Evolutionary conservation across 164 flowering plant genomes (phyloP).

Genomic region (Sextonia rubra): DNA sequence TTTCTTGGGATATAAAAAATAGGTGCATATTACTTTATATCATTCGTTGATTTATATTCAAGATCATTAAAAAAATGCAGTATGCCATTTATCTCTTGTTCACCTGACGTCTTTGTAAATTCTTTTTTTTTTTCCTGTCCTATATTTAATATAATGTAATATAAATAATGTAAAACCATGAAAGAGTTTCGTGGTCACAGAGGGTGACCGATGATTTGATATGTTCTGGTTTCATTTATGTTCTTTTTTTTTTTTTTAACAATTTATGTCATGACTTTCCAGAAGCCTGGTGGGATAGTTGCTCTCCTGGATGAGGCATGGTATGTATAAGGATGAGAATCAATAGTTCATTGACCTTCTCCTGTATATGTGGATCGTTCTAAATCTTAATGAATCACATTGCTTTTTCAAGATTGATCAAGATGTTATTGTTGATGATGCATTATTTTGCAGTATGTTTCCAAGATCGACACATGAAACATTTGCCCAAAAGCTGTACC

Average conservation of each 20-base stretch:
- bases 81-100: too few species aligned
- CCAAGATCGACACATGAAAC: slow-evolving; percentile 99
- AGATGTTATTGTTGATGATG: slow-evolving; percentile 17
- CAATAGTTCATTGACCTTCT: background rate
- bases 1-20: too few species aligned
- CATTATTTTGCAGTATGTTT: slow-evolving; percentile 74
- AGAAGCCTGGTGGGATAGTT: slow-evolving; percentile 99
- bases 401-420: slow-evolving; percentile 3
- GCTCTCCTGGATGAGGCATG: slow-evolving; percentile 99
- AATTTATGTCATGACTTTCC: slow-evolving; percentile 20
- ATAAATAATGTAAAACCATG: too few species aligned
- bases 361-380: background rate
- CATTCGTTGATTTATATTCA: too few species aligned
- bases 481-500: slow-evolving; percentile 92
- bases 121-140: too few species aligned
- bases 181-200: background rate
- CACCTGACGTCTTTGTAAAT: too few species aligned
- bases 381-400: background rate
- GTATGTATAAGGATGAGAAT: slow-evolving; percentile 37
- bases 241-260: slow-evolving; percentile 3
- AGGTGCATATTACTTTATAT: background rate
- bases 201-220: background rate
- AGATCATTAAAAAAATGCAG: too few species aligned
- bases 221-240: background rate
- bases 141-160: too few species aligned